These are phyloP conservation scores for Elsinoe arachidis DNA, from an alignment of 2,329 filamentous ascomycete genomes.

Conservation along the genomic window DNA sequence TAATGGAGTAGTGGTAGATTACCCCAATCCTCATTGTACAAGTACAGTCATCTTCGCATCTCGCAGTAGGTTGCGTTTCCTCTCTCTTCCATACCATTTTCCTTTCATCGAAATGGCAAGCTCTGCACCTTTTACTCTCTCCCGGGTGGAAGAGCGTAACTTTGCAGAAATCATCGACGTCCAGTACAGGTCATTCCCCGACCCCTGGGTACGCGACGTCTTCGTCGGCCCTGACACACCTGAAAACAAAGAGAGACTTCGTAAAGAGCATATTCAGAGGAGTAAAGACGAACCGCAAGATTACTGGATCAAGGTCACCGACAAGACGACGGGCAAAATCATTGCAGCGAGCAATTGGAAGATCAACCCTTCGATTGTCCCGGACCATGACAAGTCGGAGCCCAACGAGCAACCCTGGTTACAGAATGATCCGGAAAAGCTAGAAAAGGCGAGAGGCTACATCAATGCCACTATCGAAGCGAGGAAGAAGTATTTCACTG, in stretches of 20 bases:
- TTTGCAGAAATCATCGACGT: constrained; percentile 5
- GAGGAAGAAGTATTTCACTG: constrained; percentile 13
- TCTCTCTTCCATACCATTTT: too few species aligned
- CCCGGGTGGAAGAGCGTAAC: neutral
- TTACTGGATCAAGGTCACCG: constrained; percentile 26
- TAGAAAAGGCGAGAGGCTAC: constrained; percentile 2
- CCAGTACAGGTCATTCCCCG: constrained; percentile 9
- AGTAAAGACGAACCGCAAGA: constrained; percentile 20
- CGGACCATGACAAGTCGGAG: constrained; percentile 15
- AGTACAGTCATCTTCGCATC: too few species aligned
- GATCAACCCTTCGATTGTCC: constrained; percentile 19
- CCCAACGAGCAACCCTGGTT: constrained; percentile 13
- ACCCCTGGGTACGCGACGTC: constrained; percentile 5
- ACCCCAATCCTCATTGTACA: too few species aligned
- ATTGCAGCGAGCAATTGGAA: constrained; percentile 27
- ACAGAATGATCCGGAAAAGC: constrained; percentile 13
- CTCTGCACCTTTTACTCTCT: neutral
- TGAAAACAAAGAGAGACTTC: constrained; percentile 11
- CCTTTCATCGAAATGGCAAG: too few species aligned
- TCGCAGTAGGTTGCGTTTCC: too few species aligned
- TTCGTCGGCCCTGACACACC: constrained; percentile 22
- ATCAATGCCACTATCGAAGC: constrained; percentile 13
- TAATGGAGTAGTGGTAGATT: too few species aligned
- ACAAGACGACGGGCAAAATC: constrained; percentile 21
- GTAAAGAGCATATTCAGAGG: constrained; percentile 15